Base-by-base conservation (phyloP, 1,284 basidiomycete genomes). In the Sphagnurus paluster region DNA sequence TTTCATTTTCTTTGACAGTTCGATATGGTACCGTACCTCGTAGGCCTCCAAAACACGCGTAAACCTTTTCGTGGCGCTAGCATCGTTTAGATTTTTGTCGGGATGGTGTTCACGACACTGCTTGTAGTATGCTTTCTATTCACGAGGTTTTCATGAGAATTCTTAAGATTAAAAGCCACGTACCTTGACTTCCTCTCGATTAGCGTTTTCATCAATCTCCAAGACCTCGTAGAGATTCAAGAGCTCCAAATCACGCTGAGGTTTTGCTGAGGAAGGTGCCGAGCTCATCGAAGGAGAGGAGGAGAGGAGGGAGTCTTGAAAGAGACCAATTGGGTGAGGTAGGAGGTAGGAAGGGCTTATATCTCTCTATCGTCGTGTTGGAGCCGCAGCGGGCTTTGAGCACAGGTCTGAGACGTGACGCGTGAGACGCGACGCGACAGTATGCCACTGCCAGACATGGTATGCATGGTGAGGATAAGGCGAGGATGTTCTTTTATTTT, bases 41-140 rank as follows among this genome's bases (percentile, higher is more conserved):
- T 55, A 59, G 4, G 58, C 59, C 44, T 58, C 54, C 28, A 56
- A 41, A 7, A 61, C 52, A 20, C 32, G 52, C 9, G 38, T 46
- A 44, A 61, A 61, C 20, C 57, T 41, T 30, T 45, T 50, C 4
- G 51, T 53, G 0, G 56, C 51, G 2, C 43, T 52, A 23, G 42
- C 50, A 40, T 61, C 56, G 17, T 49, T 41, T 9, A 50, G 28
- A 34, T 61, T 59, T 33, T 57, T 59, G 40, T 61, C 59, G 5
- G 59, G 59, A 46, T 61, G 59, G 19, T 59, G 57, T 42, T 57
- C 49, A 2, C 56, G 44, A 14, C 54, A 52, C 19, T 40, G 48
- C 39, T 50, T 53, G 9, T 44, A 47, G 26, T 53, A 61, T 5
- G 56, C 58, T 26, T 40, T 51, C 59, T 61, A 29, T 4, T 32